Percentiles rank a stretch among this genome's conserved stretches.
Conservation (phyloP, 768 basidiomycete species). For the Pulveroboletus sp. region DNA sequence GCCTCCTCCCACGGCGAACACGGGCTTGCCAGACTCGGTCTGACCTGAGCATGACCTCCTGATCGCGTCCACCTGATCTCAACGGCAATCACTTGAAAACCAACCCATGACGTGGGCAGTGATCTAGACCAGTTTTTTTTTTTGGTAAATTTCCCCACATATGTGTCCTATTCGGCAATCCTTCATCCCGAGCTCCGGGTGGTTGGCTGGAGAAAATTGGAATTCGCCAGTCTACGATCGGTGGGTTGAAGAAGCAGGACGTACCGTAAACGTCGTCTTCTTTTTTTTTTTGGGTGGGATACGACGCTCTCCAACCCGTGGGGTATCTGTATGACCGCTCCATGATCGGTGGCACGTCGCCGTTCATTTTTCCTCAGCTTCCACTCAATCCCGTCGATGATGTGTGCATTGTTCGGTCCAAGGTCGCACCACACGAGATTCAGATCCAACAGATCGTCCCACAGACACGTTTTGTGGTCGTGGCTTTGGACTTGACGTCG, state of each 20-base stretch:
- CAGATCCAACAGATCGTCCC: too few species aligned
- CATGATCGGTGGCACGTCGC: constrained; percentile 13
- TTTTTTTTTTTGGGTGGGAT: background rate
- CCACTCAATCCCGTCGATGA: constrained; percentile 3
- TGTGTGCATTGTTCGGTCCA: background rate
- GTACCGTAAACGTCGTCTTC: constrained; percentile 1
- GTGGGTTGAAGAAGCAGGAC: background rate
- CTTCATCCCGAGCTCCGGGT: background rate
- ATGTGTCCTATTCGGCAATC: constrained; percentile 7
- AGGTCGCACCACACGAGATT: background rate
- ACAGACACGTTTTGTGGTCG: too few species aligned
- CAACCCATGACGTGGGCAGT: too few species aligned
- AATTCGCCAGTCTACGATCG: background rate
- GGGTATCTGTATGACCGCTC: background rate
- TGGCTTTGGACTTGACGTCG: too few species aligned
- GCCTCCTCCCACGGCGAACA: constrained; percentile 13
- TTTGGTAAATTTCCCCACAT: constrained; percentile 7
- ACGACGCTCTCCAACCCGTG: background rate
- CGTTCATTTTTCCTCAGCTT: constrained; percentile 7
- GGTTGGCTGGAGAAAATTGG: too few species aligned
- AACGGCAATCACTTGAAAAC: constrained; percentile 2
- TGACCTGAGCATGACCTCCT: background rate
- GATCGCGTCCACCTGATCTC: constrained; percentile 1
- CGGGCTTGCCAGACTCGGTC: constrained; percentile 3
- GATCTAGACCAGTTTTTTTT: too few species aligned